Base-by-base conservation (phyloP, 1,139 yeast species). In the Meyerozyma guilliermondii region DNA sequence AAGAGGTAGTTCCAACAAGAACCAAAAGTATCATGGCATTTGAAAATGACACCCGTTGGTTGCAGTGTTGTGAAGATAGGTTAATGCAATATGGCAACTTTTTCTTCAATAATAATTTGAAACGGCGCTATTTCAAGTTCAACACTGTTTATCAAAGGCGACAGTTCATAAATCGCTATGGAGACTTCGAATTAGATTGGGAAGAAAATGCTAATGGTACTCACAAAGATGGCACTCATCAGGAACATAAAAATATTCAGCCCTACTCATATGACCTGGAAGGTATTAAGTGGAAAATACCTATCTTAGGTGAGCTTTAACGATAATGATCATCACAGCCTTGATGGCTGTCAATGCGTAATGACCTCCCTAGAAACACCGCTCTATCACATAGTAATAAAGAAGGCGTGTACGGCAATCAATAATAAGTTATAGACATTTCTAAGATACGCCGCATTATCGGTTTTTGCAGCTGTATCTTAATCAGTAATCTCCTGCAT, bases 221-320 rank as follows among this genome's bases (percentile, higher is more conserved):
- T 40, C 27, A 26, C 46, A 41, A 27, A 7, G 34, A 41, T 39
- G 18, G 18, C 31, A 26, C n/a, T 17, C 23, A 33, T 7, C 39
- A 42, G n/a, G 42, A 11, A 13, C 39, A 27, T 3, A 41, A 39
- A 5, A 43, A 46, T 24, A 11, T 14, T 13, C 49, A 54, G 33
- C 48, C 52, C 5, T 71, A 76, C 48, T 30, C 46, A 1, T 71
- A 72, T 45, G 74, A 69, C 44, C 54, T 47, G 39, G 64, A 66
- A 39, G 80, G 80, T 1, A 53, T 76, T 33, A 74, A 71, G 47
- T 77, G 81, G 81, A 76, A 75, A 46, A 68, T 77, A 46, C 76
- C 78, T 2, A 68, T 75, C 4, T 48, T 74, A 7, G 70, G 75
- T 16, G 76, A 72, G 46, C 52, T 71, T 7, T 70, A 52, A 43